Evolutionary conservation across 1,284 basidiomycete genomes (phyloP), one percentile per base, ranked within the genome.

Genomic region (Melanopsichium pennsylvanicum): DNA sequence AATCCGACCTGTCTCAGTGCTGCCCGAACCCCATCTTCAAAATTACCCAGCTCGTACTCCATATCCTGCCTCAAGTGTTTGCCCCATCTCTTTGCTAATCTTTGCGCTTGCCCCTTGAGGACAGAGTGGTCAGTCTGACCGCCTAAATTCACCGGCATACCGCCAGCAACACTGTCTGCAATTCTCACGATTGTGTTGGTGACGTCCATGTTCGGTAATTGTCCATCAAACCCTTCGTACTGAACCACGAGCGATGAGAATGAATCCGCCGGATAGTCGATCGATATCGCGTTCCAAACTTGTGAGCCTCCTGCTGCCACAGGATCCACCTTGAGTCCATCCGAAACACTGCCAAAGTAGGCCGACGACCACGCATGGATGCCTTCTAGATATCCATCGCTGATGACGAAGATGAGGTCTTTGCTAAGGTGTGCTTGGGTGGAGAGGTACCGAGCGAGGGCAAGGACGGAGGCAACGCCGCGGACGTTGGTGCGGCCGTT

Each of bases 191-290:
- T 85, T 0, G 92, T 90, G 81, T 96, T 96, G 71, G 97, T 82
- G 1, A 96, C 85, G 81, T 99, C 95, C 82, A 97, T 92, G 78
- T 99, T 99, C 0, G 96, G 94, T 37, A 97, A 83, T 25, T 93
- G 89, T 4, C 94, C 95, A 79, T 97, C 95, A 5, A 92, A 84
- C 7, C 95, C 96, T 85, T 98, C 95, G 82, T 91, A 92, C 82
- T 92, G 95, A 11, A 97, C 83, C 3, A 92, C 92, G 2, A 98
- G 84, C 75, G 95, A 91, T 11, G 90, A 92, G 82, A 97, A 97
- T 0, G 93, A 97, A 81, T 98, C 95, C 2, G 91, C 90, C 2
- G 94, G 92, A 79, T 97, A 98, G 81, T 98, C 96, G 54, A 99
- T 87, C 70, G 91, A 91, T 31, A 98, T 83, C 6, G 92, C 93